Evolutionary conservation across 2,329 filamentous ascomycete genomes (phyloP), one percentile per base, ranked within the genome.

Genomic region (Colletotrichum cuscutae): DNA sequence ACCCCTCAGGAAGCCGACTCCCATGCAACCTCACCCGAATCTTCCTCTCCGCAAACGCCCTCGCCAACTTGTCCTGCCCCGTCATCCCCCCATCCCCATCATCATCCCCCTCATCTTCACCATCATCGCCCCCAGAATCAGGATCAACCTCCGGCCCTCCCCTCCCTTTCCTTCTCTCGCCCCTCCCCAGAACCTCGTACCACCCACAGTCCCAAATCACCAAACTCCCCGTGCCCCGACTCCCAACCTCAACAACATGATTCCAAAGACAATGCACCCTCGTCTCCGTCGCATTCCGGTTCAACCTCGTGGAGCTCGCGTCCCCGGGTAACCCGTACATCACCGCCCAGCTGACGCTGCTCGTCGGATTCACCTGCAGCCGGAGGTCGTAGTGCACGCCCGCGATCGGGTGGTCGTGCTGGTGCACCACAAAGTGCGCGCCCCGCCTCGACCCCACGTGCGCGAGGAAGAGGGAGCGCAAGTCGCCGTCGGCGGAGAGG

Each of bases 391-490:
- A 93, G 78, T 92, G 90, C 1, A 87, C 86, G 28, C 92, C 91
- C 11, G 92, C 91, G 56, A 93, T 80, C 1, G 92, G 92, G 78
- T 94, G 92, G 77, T 93, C 91, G 78, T 94, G 92, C 78, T 94
- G 92, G 79, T 94, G 91, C 49, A 94, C 86, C 64, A 94, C 89
- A 77, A 94, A 94, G 79, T 92, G 90, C 9, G 85, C 82, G 22
- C 86, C 86, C 19, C 68, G 56, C 4, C 71, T 53, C 57, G 69
- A 81, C 22, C 79, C 80, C 1, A 76, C 76, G 59, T 81, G 81
- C n/a, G 66, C 62, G 5, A 76, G 74, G 68, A 86, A 88, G 8
- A 87, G 32, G 32, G 32, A 35, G 0, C 32, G 32, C 11, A 35
- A 4, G 4, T 12, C 11, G 32, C 11, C 32, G 1, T 76, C 42